Conservation (phyloP, 2,329 filamentous ascomycete genomes). For the Cercospora sp. region DNA sequence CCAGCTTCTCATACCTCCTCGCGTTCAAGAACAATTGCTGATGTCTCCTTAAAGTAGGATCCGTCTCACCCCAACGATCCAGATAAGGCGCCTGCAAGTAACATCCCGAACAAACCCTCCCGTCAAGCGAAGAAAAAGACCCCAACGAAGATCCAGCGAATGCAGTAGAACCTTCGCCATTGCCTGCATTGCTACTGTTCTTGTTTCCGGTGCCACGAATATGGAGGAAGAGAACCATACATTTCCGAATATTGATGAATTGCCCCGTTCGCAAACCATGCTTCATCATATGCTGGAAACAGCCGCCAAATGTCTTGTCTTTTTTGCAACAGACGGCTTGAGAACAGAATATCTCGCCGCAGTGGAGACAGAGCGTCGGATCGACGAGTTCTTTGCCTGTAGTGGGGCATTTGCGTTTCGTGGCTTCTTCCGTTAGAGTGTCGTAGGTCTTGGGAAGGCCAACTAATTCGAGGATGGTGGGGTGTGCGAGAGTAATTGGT, state of each 20-base stretch:
- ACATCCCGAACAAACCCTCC: conserved; percentile 56
- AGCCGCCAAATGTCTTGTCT: conserved; percentile 67
- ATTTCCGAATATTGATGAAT: conserved; percentile 96
- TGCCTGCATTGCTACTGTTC: neutral
- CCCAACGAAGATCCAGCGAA: neutral
- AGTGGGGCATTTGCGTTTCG: conserved; percentile 77
- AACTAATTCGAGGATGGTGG: conserved; percentile 89
- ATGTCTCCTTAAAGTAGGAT: conserved; percentile 80
- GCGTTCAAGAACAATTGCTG: conserved; percentile 92
- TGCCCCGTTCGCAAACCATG: conserved; percentile 89
- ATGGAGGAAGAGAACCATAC: conserved; percentile 85
- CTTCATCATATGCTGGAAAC: conserved; percentile 86
- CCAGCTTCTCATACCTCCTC: conserved; percentile 84
- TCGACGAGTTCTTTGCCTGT: conserved; percentile 90
- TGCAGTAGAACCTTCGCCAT: neutral
- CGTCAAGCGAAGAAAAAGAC: neutral
- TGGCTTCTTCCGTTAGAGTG: conserved; percentile 86
- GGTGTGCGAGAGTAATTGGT: conserved; percentile 65
- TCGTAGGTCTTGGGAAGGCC: conserved; percentile 92
- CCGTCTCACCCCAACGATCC: conserved; percentile 92
- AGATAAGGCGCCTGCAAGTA: conserved; percentile 90
- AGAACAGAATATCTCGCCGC: conserved; percentile 93
- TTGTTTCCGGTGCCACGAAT: conserved; percentile 46
- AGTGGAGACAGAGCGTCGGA: conserved; percentile 89
- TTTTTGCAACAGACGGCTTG: conserved; percentile 89